Evolutionary conservation across 2,329 filamentous ascomycete species (phyloP), one percentile per base, ranked within the genome.

Genomic region (Arthrobotrys iridis): DNA sequence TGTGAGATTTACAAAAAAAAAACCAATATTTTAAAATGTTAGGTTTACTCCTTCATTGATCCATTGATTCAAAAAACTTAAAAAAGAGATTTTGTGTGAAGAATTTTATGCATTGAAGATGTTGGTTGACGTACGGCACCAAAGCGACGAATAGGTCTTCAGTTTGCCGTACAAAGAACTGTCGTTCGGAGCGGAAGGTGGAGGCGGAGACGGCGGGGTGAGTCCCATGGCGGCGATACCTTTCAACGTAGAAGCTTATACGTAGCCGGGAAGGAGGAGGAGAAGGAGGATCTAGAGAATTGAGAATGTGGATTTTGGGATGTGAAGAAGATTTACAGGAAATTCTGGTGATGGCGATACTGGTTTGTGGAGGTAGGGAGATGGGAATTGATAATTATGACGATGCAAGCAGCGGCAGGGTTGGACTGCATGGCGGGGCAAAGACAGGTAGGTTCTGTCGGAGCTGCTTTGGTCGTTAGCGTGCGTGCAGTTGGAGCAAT

Each of bases 41-140:
- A 30, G 22, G 4, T 46, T 13, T 48, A n/a, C 33, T 30, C 4
- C 8, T 20, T 43, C 3, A 43, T 43, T 20, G 3, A 6, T 22
- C 20, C 22, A 40, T 48, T 48, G 5, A 5, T n/a, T 15, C 6
- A 2, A 1, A 7, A 18, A 30, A 8, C 13, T n/a, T n/a, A n/a
- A n/a, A n/a, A n/a, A n/a, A n/a, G n/a, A n/a, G n/a, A n/a, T n/a
- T n/a, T n/a, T n/a, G n/a, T n/a, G n/a, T n/a, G n/a, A n/a, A n/a
- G n/a, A n/a, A n/a, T n/a, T n/a, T n/a, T n/a, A n/a, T n/a, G n/a
- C n/a, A n/a, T n/a, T n/a, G n/a, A n/a, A n/a, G n/a, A n/a, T n/a
- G n/a, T n/a, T n/a, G n/a, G n/a, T n/a, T n/a, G 28, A 67, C 71
- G n/a, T 64, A 75, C 71, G 33, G 24, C 35, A 63, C 71, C 71